Conservation (phyloP, 768 basidiomycete genomes). For the Fistulinella prunicolor region DNA sequence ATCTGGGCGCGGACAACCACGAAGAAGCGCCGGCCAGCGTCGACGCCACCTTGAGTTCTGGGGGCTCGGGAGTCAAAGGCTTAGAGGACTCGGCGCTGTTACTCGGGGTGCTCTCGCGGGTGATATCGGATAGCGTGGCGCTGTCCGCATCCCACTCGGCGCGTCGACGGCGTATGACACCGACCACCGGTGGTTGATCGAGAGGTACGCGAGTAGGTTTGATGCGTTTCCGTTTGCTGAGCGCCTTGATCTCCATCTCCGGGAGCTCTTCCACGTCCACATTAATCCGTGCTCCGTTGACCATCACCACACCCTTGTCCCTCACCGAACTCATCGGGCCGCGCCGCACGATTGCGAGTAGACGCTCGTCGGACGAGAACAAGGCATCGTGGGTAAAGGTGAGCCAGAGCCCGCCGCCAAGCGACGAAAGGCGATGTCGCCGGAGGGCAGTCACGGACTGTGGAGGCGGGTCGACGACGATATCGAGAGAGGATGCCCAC, state of each 20-base stretch:
- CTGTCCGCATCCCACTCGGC: constrained; percentile 69
- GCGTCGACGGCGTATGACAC: constrained; percentile 62
- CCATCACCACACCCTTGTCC: constrained; percentile 81
- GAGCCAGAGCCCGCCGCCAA: constrained; percentile 93
- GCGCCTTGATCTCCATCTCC: constrained; percentile 79
- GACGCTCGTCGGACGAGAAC: constrained; percentile 73
- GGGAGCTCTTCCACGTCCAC: constrained; percentile 89
- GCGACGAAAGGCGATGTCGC: constrained; percentile 79
- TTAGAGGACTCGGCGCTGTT: constrained; percentile 18
- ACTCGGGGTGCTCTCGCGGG: constrained; percentile 11
- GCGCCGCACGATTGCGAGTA: constrained; percentile 70
- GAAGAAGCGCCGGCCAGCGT: constrained; percentile 25
- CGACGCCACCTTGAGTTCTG: constrained; percentile 10
- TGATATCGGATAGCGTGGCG: constrained; percentile 22
- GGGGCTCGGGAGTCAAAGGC: constrained; percentile 21
- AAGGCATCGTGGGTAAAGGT: constrained; percentile 84
- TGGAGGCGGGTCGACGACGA: constrained; percentile 92
- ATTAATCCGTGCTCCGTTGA: constrained; percentile 81
- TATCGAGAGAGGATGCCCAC: constrained; percentile 80
- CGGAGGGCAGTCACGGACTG: constrained; percentile 77
- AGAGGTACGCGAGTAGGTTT: constrained; percentile 85
- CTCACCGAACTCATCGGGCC: constrained; percentile 57
- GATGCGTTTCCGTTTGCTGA: constrained; percentile 81
- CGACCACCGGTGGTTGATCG: constrained; percentile 86
- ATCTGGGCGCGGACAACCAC: constrained; percentile 60